Evolutionary conservation across 805 yeast species (phyloP), one percentile per base, ranked within the genome.

Genomic region (Lachancea kluyveri): DNA sequence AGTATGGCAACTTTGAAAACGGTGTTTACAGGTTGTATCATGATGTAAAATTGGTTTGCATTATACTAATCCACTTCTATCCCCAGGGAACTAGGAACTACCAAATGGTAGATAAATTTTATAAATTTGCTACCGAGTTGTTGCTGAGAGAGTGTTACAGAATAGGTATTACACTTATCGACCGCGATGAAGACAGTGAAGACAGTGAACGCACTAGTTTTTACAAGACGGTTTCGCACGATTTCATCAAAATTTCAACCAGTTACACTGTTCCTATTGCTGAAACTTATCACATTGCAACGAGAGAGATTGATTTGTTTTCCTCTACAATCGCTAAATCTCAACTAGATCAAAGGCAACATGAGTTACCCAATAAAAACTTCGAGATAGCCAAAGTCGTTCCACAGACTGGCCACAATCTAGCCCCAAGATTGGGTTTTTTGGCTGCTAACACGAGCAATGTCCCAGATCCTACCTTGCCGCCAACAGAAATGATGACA

Each of bases 281-380:
- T n/a, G 92, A 88, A 55, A 74, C 87, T 0, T 68, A 72, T 39
- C 72, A 68, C 37, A 56, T 79, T 20, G 59, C 72, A 7, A 75
- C 81, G 12, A 71, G 72, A 24, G 86, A 79, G 24, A 67, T 74
- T 17, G 94, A 96, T 9, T 64, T 92, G 30, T 90, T 92, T 52
- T 71, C 95, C 5, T 79, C 95, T 0, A 59, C 79, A 21, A 68
- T 73, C 20, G 68, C 72, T 17, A 80, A 75, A 46, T 84, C 96
- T 0, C 62, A 70, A 13, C 59, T 87, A 31, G 97, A 92, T 52
- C 73, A 78, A 26, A 74, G 95, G 40, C 77, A 75, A 30, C 73
- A 82, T 2, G 60, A 69, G 3, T 68, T 82, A 4, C 85, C 84
- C 7, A 78, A 77, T 18, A 78, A 79, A 20, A 52, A 52, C 9